These are phyloP conservation scores for Rhodamnia argentea DNA, from an alignment of 345 rosid species.

Conservation along the genomic window DNA sequence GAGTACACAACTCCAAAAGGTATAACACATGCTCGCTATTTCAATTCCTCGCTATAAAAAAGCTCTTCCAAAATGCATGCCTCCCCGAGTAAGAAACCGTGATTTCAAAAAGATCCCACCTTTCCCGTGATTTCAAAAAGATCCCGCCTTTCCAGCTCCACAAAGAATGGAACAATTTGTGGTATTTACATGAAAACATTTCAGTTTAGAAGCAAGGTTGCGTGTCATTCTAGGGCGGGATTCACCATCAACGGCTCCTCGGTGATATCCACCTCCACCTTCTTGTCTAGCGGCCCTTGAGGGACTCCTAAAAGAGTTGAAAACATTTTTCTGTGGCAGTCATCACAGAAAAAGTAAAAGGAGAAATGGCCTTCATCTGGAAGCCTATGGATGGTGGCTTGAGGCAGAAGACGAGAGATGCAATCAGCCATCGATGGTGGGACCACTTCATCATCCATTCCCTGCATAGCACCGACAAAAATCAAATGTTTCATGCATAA, in stretches of 20 bases:
- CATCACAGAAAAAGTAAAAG: conserved; percentile 65
- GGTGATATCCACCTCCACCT: conserved; percentile 8
- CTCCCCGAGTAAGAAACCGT: neutral
- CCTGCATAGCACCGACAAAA: conserved; percentile 26
- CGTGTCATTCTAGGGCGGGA: conserved; percentile 13
- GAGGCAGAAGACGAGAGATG: conserved; percentile 66
- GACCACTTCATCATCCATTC: conserved; percentile 65
- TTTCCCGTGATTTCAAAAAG: neutral
- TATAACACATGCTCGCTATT: neutral
- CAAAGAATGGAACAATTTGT: conserved; percentile 13
- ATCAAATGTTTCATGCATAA: neutral
- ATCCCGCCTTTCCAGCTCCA: conserved; percentile 5
- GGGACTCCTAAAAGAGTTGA: conserved; percentile 64
- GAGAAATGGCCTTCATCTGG: conserved; percentile 87
- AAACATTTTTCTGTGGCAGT: conserved; percentile 68
- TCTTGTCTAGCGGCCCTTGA: conserved; percentile 36
- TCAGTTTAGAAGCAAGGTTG: neutral
- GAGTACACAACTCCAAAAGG: neutral
- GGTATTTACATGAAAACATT: conserved; percentile 29
- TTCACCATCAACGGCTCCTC: neutral
- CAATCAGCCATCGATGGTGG: conserved; percentile 59
- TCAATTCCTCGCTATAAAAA: neutral
- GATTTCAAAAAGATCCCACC: neutral
- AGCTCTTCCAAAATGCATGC: neutral
- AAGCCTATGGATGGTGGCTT: conserved; percentile 48